Conservation (phyloP, 2,329 filamentous ascomycete species). For the Penicillium nordicum region DNA sequence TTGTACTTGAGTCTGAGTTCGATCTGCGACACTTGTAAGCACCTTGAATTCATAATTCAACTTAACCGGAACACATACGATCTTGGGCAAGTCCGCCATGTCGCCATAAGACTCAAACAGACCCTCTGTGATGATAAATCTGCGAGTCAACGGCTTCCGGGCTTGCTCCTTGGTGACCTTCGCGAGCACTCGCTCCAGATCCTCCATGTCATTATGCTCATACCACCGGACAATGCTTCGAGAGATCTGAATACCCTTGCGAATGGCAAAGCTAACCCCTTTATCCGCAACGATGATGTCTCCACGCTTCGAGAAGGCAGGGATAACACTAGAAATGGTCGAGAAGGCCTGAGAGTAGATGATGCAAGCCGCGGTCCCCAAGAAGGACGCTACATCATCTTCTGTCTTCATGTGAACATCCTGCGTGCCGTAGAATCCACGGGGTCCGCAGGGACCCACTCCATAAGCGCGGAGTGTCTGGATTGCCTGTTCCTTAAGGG, state of each 20-base stretch:
- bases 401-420: conserved; percentile 98
- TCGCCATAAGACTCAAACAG: conserved; percentile 90
- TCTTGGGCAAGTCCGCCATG: conserved; percentile 75
- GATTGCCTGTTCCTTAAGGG: conserved; percentile 91
- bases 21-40: conserved; percentile 51
- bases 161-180: conserved; percentile 85
- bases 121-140: conserved; percentile 95
- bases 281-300: conserved; percentile 96
- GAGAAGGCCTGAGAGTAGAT: conserved; percentile 96
- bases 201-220: conserved; percentile 93
- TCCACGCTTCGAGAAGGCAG: conserved; percentile 92
- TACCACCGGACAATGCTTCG: conserved; percentile 91
- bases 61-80: conserved; percentile 53
- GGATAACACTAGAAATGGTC: conserved; percentile 94
- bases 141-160: conserved; percentile 80
- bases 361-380: conserved; percentile 85
- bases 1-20: conserved; percentile 96
- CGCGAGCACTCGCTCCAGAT: conserved; percentile 79
- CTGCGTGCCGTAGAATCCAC: conserved; percentile 96
- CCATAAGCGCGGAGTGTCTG: conserved; percentile 92
- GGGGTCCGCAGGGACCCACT: conserved; percentile 92
- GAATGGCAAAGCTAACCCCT: conserved; percentile 87
- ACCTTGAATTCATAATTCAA: neutral
- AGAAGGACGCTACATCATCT: conserved; percentile 82
- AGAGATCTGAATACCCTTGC: conserved; percentile 90